Base-by-base conservation (phyloP, 2,329 filamentous ascomycete genomes). In the Apiospora aurea region DNA sequence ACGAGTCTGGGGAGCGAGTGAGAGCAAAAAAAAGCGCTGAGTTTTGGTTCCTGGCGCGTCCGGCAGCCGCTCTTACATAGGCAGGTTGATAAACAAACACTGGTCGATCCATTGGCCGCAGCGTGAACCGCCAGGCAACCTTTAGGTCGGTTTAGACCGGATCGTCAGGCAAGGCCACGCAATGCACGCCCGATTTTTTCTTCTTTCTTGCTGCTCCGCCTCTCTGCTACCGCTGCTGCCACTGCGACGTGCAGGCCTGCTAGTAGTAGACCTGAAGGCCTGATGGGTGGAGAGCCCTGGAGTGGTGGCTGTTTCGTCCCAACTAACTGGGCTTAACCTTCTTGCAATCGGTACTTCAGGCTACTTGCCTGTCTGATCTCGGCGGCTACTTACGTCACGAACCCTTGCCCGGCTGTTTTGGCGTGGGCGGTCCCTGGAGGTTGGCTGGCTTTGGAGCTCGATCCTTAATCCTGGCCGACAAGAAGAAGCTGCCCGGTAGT, bases 281-380 rank as follows among this genome's bases (percentile, higher is more conserved):
- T 61, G 53, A 34, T 34, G 26, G 18, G 53, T 61, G 53, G 53
- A 49, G 21, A 4, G 49, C 10, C 24, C 10, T 51, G 49, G n/a
- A 64, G 57, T 41, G 57, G 34, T 64, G 21, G 57, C 57, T 64
- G 57, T 64, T 64, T 64, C 57, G 57, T 64, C 57, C 57, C 57
- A 64, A 64, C 57, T 64, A 41, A 64, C 57, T 64, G 24, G 57
- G 57, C 57, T 24, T 24, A 64, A 64, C 57, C 57, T 64, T 64
- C 57, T n/a, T 10, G 34, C 18, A 41, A 14, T 64, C 57, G 57
- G 34, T 64, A 64, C 57, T 64, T 64, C 57, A 64, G 57, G 57
- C 57, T 64, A 64, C 57, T 64, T 64, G 34, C 57, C 57, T 64
- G 57, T 64, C 41, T 41, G 57, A 41, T 41, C 34, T 41, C 29